These are phyloP conservation scores for Penicillium aurantiogriseum DNA, from an alignment of 2,329 filamentous ascomycete genomes.

Conservation along the genomic window DNA sequence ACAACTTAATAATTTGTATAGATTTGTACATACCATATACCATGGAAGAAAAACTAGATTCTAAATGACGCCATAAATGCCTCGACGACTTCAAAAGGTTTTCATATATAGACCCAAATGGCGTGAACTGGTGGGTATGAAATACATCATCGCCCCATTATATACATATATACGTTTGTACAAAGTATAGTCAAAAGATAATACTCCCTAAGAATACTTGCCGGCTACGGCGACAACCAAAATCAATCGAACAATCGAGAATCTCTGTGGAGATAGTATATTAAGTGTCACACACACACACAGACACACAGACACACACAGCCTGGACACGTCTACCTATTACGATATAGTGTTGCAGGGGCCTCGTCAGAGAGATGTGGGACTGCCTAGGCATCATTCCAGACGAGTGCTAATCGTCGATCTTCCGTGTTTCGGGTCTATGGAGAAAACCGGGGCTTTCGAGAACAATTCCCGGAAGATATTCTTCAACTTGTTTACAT, in stretches of 20 bases:
- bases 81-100: background rate
- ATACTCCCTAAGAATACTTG: background rate
- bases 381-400: background rate
- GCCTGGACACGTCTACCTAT: background rate
- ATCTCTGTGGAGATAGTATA: background rate
- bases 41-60: background rate
- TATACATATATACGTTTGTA: background rate
- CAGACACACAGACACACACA: background rate
- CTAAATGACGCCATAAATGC: slow-evolving; percentile 9
- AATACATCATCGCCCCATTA: background rate
- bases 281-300: background rate
- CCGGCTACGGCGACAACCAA: slow-evolving; percentile 1
- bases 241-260: background rate
- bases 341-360: background rate
- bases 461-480: background rate
- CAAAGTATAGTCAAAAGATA: no score
- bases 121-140: background rate
- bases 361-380: background rate
- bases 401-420: slow-evolving; percentile 15
- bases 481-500: background rate
- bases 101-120: background rate
- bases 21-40: background rate
- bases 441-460: slow-evolving; percentile 10
- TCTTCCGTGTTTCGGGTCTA: slow-evolving; percentile 19
- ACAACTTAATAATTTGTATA: background rate